Evolutionary conservation across 352 stramenopile genomes (phyloP).

Genomic region (Phytophthora agathidicida): DNA sequence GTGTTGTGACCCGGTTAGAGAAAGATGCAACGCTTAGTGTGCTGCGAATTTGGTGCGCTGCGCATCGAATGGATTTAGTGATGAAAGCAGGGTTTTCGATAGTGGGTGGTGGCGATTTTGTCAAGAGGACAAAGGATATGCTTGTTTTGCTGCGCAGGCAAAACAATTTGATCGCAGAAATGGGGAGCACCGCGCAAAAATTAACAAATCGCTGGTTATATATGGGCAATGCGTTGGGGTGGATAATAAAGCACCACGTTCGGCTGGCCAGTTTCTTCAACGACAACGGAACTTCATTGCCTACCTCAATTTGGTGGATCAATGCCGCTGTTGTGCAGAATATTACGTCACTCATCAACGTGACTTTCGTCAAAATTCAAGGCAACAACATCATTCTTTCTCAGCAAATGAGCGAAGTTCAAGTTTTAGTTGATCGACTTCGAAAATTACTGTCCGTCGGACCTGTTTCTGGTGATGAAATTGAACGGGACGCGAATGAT

Average conservation of each 20-base stretch:
- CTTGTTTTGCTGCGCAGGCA: not conserved
- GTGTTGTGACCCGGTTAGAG: not conserved
- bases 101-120: not conserved
- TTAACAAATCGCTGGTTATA: not conserved
- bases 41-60: not conserved
- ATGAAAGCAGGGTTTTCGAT: not conserved
- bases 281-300: not conserved
- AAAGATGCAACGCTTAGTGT: not conserved
- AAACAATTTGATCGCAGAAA: not conserved
- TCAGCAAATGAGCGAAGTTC: not conserved
- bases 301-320: not conserved
- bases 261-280: not conserved
- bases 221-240: not conserved
- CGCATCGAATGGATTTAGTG: not conserved
- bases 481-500: not conserved
- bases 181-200: not conserved
- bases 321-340: not conserved
- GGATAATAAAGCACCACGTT: not conserved
- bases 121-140: not conserved
- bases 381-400: not conserved
- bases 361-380: constrained; percentile 1
- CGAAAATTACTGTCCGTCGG: not conserved
- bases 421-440: not conserved
- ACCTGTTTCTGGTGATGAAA: not conserved
- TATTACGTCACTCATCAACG: not conserved